These are phyloP conservation scores for Chalciporus piperatoides DNA, from an alignment of 1,284 basidiomycete genomes.

Conservation along the genomic window DNA sequence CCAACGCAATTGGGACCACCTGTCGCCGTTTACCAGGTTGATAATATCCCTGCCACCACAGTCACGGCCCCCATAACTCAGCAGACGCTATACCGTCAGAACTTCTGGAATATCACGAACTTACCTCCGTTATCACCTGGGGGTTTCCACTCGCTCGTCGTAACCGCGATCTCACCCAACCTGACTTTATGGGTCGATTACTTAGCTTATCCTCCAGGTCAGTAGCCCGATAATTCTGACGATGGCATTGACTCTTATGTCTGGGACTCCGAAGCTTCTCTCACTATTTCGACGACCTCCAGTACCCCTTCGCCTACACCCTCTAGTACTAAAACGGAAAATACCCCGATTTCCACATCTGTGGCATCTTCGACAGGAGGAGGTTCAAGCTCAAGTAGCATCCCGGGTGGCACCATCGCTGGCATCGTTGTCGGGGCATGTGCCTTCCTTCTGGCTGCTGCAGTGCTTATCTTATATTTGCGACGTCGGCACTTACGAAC, in stretches of 20 bases:
- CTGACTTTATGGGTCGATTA: slow-evolving; percentile 3
- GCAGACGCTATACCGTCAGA: slow-evolving; percentile 2
- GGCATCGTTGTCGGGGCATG: neutral
- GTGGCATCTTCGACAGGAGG: neutral
- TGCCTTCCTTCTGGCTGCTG: neutral
- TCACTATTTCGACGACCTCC: neutral
- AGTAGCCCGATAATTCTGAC: neutral
- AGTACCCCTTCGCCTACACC: neutral
- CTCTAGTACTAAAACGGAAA: neutral
- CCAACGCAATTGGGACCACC: neutral
- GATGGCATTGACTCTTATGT: neutral
- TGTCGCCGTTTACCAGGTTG: slow-evolving; percentile 4
- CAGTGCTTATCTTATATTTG: neutral
- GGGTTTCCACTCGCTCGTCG: neutral
- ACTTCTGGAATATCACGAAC: neutral
- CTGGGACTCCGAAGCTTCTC: neutral
- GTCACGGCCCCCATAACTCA: neutral
- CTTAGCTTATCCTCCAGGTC: neutral
- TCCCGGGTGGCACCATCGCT: neutral
- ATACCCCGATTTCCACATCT: neutral
- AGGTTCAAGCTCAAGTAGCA: neutral
- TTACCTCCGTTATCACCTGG: neutral
- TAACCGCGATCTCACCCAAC: neutral
- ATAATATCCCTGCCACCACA: neutral
- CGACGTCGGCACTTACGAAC: neutral